These are phyloP conservation scores for Solanum bulbocastanum DNA, from an alignment of 257 asterid genomes.

Conservation along the genomic window DNA sequence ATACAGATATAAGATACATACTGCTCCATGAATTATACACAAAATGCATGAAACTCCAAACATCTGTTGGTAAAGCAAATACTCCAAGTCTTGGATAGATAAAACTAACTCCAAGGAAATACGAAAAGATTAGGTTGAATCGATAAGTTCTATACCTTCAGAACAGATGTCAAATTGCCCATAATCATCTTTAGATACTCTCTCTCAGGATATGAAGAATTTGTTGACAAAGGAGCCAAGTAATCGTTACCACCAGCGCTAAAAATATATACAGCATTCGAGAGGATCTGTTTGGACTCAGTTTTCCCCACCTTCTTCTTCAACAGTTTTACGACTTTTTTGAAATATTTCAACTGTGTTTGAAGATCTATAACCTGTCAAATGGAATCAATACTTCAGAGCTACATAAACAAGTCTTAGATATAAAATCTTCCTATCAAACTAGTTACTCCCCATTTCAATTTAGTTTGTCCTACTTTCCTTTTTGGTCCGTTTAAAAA, in stretches of 20 bases:
- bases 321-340: background rate
- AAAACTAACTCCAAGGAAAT: background rate
- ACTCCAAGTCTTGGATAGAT: background rate
- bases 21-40: background rate
- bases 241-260: conserved; percentile 5
- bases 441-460: background rate
- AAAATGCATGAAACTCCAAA: background rate
- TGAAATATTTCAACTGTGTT: background rate
- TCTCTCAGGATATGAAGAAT: background rate
- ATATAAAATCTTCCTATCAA: background rate
- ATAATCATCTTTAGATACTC: conserved; percentile 6
- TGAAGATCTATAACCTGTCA: background rate
- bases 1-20: background rate
- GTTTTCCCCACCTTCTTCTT: background rate
- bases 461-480: background rate
- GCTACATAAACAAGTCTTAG: background rate
- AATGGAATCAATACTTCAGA: background rate
- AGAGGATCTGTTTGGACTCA: background rate
- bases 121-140: background rate
- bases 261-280: background rate
- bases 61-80: background rate
- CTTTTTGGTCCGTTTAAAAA: background rate
- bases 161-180: conserved; percentile 13
- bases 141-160: conserved; percentile 6
- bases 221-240: background rate